Conservation (phyloP, 2,329 filamentous ascomycete genomes). For the Hypoxylon sp. region DNA sequence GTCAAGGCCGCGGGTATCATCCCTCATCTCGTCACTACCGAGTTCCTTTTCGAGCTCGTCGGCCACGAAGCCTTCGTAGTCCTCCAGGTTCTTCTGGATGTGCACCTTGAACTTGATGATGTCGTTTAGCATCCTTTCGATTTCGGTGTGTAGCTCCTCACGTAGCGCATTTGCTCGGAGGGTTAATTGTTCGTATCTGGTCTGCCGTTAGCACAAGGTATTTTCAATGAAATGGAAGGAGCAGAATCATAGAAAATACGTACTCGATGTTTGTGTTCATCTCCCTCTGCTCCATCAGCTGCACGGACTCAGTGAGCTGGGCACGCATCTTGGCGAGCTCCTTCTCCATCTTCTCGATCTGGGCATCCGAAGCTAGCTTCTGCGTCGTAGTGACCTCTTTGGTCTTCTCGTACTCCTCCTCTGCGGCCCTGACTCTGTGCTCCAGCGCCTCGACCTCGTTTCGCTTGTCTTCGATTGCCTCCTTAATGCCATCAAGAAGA, state of each 20-base stretch:
- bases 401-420: constrained; percentile 94
- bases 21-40: constrained; percentile 70
- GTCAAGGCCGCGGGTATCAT: constrained; percentile 67
- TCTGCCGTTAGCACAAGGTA: constrained; percentile 5
- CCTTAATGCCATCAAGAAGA: constrained; percentile 92
- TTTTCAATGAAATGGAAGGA: constrained; percentile 5
- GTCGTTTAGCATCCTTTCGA: constrained; percentile 95
- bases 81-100: constrained; percentile 90
- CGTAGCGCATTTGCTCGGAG: constrained; percentile 84
- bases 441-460: constrained; percentile 92
- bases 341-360: constrained; percentile 99
- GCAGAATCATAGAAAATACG: constrained; percentile 53
- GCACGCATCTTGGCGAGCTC: constrained; percentile 94
- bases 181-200: constrained; percentile 92
- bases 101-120: constrained; percentile 99
- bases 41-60: constrained; percentile 92
- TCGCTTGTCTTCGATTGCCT: constrained; percentile 95
- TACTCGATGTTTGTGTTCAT: constrained; percentile 98
- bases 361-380: constrained; percentile 88
- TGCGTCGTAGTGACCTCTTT: constrained; percentile 89
- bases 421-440: constrained; percentile 86
- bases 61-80: constrained; percentile 93
- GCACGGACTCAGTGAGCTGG: constrained; percentile 85
- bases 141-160: constrained; percentile 98
- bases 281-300: constrained; percentile 92